These are phyloP conservation scores for Oehlia diaphana DNA, from an alignment of 192 early-diverging fungal genomes.

Conservation along the genomic window DNA sequence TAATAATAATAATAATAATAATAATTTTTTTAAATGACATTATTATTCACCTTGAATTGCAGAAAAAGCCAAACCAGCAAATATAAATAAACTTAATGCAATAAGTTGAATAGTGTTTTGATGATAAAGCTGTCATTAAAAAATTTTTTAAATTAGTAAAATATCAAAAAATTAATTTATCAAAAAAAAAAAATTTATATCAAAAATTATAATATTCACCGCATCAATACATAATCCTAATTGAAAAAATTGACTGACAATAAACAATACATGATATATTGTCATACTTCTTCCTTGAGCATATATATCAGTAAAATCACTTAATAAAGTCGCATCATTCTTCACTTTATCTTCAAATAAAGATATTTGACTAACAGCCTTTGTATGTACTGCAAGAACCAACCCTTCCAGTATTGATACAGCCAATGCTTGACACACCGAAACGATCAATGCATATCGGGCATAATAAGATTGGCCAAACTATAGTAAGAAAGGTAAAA, in stretches of 20 bases:
- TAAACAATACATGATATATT: constrained; percentile 88
- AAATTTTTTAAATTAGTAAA: too few relatives aligned
- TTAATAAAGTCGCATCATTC: not conserved
- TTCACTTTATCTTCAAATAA: not conserved
- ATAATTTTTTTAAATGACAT: constrained; percentile 19
- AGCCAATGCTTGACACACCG: constrained; percentile 52
- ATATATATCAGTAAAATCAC: constrained; percentile 16
- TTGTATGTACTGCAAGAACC: constrained; percentile 44
- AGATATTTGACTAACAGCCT: constrained; percentile 21
- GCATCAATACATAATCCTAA: constrained; percentile 85
- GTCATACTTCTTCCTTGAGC: constrained; percentile 56
- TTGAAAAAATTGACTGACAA: constrained; percentile 83
- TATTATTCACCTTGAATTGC: constrained; percentile 58
- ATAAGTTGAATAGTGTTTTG: constrained; percentile 94
- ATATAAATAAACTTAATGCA: constrained; percentile 65
- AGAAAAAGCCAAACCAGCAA: constrained; percentile 62
- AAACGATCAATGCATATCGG: constrained; percentile 38
- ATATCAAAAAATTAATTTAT: too few relatives aligned
- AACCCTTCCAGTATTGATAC: constrained; percentile 55
- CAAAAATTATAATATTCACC: constrained; percentile 34
- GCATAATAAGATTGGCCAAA: constrained; percentile 41
- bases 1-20: not conserved
- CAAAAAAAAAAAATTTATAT: too few relatives aligned
- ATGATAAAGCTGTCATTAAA: constrained; percentile 64
- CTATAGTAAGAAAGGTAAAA: constrained; percentile 3